Evolutionary conservation across 2,329 filamentous ascomycete genomes (phyloP).

Genomic region (Pseudogymnoascus sp.): DNA sequence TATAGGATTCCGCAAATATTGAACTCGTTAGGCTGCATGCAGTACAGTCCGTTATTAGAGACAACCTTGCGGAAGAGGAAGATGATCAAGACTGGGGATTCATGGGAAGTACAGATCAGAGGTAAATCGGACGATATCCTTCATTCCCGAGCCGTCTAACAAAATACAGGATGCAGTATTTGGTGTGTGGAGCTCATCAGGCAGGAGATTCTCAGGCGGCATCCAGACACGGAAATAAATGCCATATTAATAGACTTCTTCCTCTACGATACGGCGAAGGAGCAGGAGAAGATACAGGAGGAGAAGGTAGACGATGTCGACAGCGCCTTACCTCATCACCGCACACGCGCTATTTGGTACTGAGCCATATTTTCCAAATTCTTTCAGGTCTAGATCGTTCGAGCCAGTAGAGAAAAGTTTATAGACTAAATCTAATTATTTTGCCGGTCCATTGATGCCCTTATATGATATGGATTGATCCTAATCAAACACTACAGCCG

Average conservation of each 20-base stretch:
- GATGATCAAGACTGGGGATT: constrained; percentile 60
- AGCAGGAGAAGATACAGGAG: constrained; percentile 57
- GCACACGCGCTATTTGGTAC: constrained; percentile 93
- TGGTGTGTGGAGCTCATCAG: constrained; percentile 90
- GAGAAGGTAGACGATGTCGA: constrained; percentile 30
- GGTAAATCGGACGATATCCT: constrained; percentile 40
- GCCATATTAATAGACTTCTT: constrained; percentile 96
- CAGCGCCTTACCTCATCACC: constrained; percentile 67
- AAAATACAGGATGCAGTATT: constrained; percentile 67
- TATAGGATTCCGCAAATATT: constrained; percentile 95
- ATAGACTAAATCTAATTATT: constrained; percentile 7
- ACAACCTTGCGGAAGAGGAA: constrained; percentile 58
- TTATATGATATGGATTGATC: neutral
- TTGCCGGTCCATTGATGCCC: neutral
- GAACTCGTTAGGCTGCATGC: constrained; percentile 70
- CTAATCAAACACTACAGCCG: neutral
- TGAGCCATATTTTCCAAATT: constrained; percentile 31
- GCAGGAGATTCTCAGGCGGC: constrained; percentile 65
- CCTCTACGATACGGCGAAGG: constrained; percentile 89
- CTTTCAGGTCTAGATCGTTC: neutral
- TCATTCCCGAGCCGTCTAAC: constrained; percentile 10
- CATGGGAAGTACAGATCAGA: constrained; percentile 80
- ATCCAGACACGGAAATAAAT: constrained; percentile 69
- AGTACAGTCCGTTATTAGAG: constrained; percentile 74
- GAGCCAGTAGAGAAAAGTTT: neutral